Base-by-base conservation (phyloP, 2,329 filamentous ascomycete species). In the Zymoseptoria tritici region DNA sequence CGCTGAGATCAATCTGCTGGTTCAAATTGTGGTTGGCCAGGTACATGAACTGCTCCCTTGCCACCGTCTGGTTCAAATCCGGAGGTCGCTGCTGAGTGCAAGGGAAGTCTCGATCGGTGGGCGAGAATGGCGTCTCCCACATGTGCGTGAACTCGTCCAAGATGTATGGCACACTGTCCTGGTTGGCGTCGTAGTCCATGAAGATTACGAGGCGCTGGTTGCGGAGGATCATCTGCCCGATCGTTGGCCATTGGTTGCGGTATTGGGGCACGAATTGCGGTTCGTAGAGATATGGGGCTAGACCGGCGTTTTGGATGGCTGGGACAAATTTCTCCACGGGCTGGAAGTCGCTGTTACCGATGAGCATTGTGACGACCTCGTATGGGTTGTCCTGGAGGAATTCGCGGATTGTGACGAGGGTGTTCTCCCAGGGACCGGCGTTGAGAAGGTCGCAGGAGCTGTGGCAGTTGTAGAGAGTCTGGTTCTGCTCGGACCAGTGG, bases 1-100 rank as follows among this genome's bases (percentile, higher is more conserved):
- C 63, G 9, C 63, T 64, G 42, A 95, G 75, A 57, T 82, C 82
- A 62, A 96, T 83, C 65, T 91, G 81, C 60, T 87, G 81, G 73
- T 96, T 96, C 60, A 96, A 81, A 72, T 97, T 97, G 78, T 97
- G 92, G 75, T 97, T 97, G 69, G 88, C 83, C 70, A 96, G 81
- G 72, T 92, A 95, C 75, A 96, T 80, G 51, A 86, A 81, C 29
- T 86, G 79, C 60, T 79, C 77, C 0, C 71, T 71, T 16, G 73
- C 72, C 2, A 83, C 81, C 7, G 83, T 79, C 2, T 80, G 75
- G 0, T 72, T 69, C 59, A 95, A 77, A 51, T 83, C 77, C 0
- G 90, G 90, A 0, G 92, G 91, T 0, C 92, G 86, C 71, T 96
- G 84, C 46, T 86, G 80, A 0, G 78, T 85, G 76, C 92, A 97